phyloP scores from a whole-genome alignment of 192 early-diverging fungal genomes.

The Backusella tuberculispora region DNA sequence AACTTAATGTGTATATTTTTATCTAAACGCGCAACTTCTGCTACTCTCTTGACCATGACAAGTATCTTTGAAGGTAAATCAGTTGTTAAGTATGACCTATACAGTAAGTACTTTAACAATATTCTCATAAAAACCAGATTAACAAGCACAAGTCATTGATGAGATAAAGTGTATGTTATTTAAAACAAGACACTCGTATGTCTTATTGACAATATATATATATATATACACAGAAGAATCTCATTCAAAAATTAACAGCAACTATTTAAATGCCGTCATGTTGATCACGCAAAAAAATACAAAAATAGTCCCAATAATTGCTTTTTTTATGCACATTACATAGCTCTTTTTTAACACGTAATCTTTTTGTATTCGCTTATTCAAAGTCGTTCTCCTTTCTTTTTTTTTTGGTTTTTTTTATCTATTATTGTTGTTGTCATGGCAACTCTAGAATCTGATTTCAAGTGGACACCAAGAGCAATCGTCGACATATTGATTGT shows the following conservation, averaged over 20 bases:
- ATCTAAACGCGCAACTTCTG: too few species aligned
- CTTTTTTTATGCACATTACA: background rate
- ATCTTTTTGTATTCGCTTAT: background rate
- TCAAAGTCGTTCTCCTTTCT: background rate
- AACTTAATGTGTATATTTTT: too few species aligned
- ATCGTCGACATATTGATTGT: conserved; percentile 22
- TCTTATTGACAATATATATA: too few species aligned
- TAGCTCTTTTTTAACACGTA: background rate
- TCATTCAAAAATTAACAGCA: background rate
- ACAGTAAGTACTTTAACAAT: too few species aligned
- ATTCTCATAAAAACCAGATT: too few species aligned
- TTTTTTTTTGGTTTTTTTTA: conserved; percentile 3
- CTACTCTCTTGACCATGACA: too few species aligned
- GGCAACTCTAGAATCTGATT: background rate
- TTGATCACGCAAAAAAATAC: background rate
- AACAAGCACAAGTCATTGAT: too few species aligned
- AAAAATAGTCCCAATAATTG: background rate
- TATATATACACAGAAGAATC: background rate
- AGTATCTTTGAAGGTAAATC: too few species aligned
- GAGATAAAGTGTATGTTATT: too few species aligned
- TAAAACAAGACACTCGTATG: too few species aligned
- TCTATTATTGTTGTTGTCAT: background rate
- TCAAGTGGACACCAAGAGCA: background rate
- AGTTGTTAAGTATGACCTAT: too few species aligned
- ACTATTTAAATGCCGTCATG: background rate